Percentiles rank a stretch among this genome's conserved stretches.
Conservation (phyloP, 495 filamentous ascomycete genomes). For the Ascodesmis nigricans region DNA sequence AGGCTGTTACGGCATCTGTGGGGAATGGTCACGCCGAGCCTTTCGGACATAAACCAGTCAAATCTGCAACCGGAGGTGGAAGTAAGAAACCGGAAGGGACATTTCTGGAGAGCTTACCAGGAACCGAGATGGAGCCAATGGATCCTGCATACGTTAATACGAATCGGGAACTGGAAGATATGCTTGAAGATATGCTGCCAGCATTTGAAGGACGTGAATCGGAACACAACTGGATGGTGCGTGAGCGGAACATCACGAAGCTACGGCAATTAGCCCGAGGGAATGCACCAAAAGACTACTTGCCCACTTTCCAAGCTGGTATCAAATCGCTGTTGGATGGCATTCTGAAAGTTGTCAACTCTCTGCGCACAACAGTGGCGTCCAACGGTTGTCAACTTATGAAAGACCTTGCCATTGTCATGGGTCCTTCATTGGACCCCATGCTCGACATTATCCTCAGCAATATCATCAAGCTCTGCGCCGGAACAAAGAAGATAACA, state of each 20-base stretch:
- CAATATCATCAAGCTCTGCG: slow-evolving; percentile 69
- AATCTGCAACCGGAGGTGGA: slow-evolving; percentile 25
- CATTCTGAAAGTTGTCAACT: slow-evolving; percentile 69
- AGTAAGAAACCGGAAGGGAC: slow-evolving; percentile 30
- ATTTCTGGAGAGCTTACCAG: slow-evolving; percentile 27
- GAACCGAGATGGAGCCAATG: slow-evolving; percentile 39
- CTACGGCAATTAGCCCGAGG: slow-evolving; percentile 59
- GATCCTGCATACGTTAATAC: slow-evolving; percentile 67
- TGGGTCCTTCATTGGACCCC: slow-evolving; percentile 57
- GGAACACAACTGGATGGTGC: slow-evolving; percentile 69
- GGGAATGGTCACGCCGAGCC: not conserved
- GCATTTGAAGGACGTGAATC: slow-evolving; percentile 77
- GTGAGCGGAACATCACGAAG: slow-evolving; percentile 57
- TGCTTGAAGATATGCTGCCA: slow-evolving; percentile 52
- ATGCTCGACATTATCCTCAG: slow-evolving; percentile 84
- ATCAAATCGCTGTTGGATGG: slow-evolving; percentile 64
- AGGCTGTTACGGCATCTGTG: slow-evolving; percentile 28
- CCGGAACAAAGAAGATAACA: slow-evolving; percentile 70
- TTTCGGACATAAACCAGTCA: slow-evolving; percentile 3
- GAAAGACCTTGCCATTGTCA: slow-evolving; percentile 59
- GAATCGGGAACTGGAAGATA: slow-evolving; percentile 61
- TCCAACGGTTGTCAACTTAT: slow-evolving; percentile 65
- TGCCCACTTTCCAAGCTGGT: slow-evolving; percentile 39
- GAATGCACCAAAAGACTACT: slow-evolving; percentile 61
- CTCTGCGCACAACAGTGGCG: slow-evolving; percentile 70